phyloP scores from a whole-genome alignment of 495 filamentous ascomycete genomes.

The Neurospora sp. region DNA sequence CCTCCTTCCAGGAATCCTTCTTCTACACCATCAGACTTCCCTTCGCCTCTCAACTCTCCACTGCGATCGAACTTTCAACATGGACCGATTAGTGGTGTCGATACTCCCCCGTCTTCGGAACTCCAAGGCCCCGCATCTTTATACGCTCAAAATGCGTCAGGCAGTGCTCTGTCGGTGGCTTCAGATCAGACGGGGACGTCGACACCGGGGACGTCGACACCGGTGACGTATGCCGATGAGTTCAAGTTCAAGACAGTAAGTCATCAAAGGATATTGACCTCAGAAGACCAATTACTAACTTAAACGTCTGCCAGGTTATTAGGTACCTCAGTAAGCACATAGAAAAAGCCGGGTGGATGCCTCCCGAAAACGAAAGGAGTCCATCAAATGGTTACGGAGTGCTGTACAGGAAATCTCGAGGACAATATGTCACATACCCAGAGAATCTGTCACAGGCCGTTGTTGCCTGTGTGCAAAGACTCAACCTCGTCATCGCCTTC shows the following conservation, averaged over 20 bases:
- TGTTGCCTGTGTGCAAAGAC: conserved; percentile 39
- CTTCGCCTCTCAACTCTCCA: background rate
- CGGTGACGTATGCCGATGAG: conserved; percentile 3
- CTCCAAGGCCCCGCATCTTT: background rate
- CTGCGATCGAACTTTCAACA: background rate
- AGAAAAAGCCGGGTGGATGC: conserved; percentile 54
- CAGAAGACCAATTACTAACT: conserved; percentile 20
- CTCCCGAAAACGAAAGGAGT: conserved; percentile 29
- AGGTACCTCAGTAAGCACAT: conserved; percentile 66
- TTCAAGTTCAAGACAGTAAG: conserved; percentile 8
- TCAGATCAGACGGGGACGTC: background rate
- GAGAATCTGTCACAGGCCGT: conserved; percentile 41
- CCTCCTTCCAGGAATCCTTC: background rate
- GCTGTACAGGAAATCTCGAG: conserved; percentile 48
- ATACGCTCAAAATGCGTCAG: background rate
- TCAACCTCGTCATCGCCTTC: conserved; percentile 49
- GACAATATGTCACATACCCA: conserved; percentile 54
- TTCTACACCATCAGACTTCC: background rate
- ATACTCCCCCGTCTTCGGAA: background rate
- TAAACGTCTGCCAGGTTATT: conserved; percentile 62
- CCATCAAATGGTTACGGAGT: conserved; percentile 50
- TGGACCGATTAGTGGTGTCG: background rate
- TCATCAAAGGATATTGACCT: background rate
- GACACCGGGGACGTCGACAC: background rate
- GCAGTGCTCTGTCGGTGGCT: background rate